phyloP scores from a whole-genome alignment of 2,329 filamentous ascomycete species.

The Fusarium lyarnte region DNA sequence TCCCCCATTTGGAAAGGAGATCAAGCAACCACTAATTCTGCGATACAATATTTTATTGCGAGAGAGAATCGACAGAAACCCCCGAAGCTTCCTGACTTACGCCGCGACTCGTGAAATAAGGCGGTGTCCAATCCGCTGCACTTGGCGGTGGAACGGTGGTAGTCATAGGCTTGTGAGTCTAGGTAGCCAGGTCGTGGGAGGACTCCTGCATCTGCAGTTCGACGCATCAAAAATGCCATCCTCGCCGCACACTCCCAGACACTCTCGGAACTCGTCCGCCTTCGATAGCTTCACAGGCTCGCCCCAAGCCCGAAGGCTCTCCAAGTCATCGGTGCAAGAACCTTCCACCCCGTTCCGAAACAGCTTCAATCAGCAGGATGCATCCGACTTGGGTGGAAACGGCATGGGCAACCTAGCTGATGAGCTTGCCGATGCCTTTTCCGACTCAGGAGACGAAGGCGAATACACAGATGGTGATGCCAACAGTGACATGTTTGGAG shows the following conservation, averaged over 20 bases:
- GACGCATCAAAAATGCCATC: slow-evolving; percentile 45
- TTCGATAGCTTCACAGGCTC: slow-evolving; percentile 61
- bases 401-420: slow-evolving; percentile 82
- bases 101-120: background rate
- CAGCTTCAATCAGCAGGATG: slow-evolving; percentile 60
- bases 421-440: slow-evolving; percentile 79
- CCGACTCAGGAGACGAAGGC: slow-evolving; percentile 70
- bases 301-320: slow-evolving; percentile 58
- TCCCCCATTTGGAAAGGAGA: slow-evolving; percentile 32
- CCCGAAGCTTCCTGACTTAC: background rate
- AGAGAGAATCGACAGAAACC: background rate
- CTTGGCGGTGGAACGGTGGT: slow-evolving; percentile 26
- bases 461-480: slow-evolving; percentile 58
- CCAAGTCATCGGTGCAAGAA: slow-evolving; percentile 62
- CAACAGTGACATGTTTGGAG: slow-evolving; percentile 31
- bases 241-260: slow-evolving; percentile 65
- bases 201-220: slow-evolving; percentile 12
- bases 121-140: slow-evolving; percentile 9
- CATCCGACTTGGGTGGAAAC: slow-evolving; percentile 59
- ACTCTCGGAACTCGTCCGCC: slow-evolving; percentile 67
- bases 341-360: slow-evolving; percentile 59
- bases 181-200: slow-evolving; percentile 8
- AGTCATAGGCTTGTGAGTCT: slow-evolving; percentile 24
- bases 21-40: slow-evolving; percentile 13
- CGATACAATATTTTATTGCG: slow-evolving; percentile 5